Evolutionary conservation across 1,284 basidiomycete genomes (phyloP), one percentile per base, ranked within the genome.

Genomic region (Coniferiporia weirii): DNA sequence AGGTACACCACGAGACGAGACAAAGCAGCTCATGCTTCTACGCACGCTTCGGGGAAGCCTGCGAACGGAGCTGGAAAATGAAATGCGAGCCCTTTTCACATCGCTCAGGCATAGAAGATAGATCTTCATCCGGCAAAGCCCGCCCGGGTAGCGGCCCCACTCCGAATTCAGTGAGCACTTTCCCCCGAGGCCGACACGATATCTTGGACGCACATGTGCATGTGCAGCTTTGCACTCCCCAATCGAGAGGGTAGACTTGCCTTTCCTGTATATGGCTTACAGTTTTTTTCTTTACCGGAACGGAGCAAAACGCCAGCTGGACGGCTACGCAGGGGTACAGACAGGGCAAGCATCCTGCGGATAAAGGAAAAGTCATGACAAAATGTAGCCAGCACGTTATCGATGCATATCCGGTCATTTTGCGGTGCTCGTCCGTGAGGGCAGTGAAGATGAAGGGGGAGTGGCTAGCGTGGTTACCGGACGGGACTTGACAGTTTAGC

Each of bases 51-150:
- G 8, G 46, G 32, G n/a, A 20, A 17, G 43, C 27, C 12, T 15
- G 19, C 8, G 36, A 20, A 19, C 46, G 27, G 34, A 46, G 54
- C 15, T 43, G 8, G 44, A 46, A 40, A 40, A 46, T 20, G 44
- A 46, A 46, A 46, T 46, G 19, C 8, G n/a, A 46, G 44, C n/a
- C 19, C 40, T 43, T n/a, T 20, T 27, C 47, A 36, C 54, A 34
- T 17, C 19, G 45, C 27, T 48, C 20, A 56, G 54, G 35, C 35
- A 45, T 34, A 49, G 46, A 20, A 49, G 45, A 49, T 56, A 46
- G 45, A 56, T 56, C 34, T 49, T 49, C 20, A 34, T 17, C 54
- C 54, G 54, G 54, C 34, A 56, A 13, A 49, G 36, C 35, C 47
- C 54, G 46, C n/a, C 54, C 44, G 54, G 20, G 45, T n/a, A 20